phyloP scores from a whole-genome alignment of 2,329 filamentous ascomycete species.

The Harringtonia aguacate region DNA sequence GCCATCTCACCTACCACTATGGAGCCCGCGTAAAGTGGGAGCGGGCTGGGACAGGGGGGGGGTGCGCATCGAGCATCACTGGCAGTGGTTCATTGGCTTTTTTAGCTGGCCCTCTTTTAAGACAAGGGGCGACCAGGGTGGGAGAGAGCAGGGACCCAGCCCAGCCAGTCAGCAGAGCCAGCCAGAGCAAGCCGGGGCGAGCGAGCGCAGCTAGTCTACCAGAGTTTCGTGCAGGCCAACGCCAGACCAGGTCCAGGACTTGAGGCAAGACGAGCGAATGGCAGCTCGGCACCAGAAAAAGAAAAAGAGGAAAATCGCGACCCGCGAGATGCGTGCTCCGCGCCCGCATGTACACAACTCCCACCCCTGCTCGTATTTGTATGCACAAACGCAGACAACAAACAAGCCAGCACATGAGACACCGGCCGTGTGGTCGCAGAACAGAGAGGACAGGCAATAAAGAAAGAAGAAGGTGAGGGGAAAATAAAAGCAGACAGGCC shows the following conservation, averaged over 20 bases:
- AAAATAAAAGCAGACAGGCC: no score
- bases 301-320: not conserved
- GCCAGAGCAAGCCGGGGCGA: not conserved
- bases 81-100: slow-evolving; percentile 8
- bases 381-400: no score
- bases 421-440: no score
- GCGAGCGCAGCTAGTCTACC: slow-evolving; percentile 2
- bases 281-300: not conserved
- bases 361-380: no score
- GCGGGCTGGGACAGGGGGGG: slow-evolving; percentile 7
- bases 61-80: slow-evolving; percentile 25
- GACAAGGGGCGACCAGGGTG: slow-evolving; percentile 18
- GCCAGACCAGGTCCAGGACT: slow-evolving; percentile 2
- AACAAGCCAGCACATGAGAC: not conserved
- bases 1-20: slow-evolving; percentile 20
- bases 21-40: slow-evolving; percentile 11
- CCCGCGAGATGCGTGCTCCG: no score
- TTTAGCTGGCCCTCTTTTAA: slow-evolving; percentile 31
- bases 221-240: slow-evolving; percentile 1
- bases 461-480: not conserved
- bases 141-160: not conserved
- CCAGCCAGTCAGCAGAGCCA: slow-evolving; percentile 3
- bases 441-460: not conserved
- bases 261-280: not conserved
- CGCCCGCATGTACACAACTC: no score